Evolutionary conservation across 2,329 filamentous ascomycete species (phyloP).

Genomic region (Talaromyces sp.): DNA sequence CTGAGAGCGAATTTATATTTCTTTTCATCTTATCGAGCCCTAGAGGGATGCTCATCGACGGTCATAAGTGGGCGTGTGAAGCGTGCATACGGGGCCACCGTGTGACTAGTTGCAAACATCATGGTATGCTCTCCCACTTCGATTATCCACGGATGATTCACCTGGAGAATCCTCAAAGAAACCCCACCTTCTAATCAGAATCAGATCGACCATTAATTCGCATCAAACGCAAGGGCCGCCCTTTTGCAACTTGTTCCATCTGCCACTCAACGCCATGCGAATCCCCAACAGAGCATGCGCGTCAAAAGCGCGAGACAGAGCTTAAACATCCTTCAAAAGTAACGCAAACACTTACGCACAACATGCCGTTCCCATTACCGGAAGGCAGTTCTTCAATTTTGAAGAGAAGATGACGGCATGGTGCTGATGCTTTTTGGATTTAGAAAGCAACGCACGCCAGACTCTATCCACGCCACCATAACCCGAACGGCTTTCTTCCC

Average conservation of each 20-base stretch:
- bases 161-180: background rate
- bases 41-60: conserved; percentile 74
- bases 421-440: conserved; percentile 19
- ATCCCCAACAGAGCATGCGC: conserved; percentile 85
- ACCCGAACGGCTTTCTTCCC: conserved; percentile 24
- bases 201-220: conserved; percentile 86
- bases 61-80: conserved; percentile 96
- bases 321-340: conserved; percentile 36
- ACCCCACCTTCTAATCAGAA: background rate
- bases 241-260: conserved; percentile 92
- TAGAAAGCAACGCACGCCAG: conserved; percentile 29
- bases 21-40: conserved; percentile 21
- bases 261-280: conserved; percentile 85
- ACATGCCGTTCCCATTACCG: conserved; percentile 10
- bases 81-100: conserved; percentile 95
- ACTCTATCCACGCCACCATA: conserved; percentile 25
- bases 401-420: conserved; percentile 18
- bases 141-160: background rate
- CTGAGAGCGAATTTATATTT: background rate
- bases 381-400: conserved; percentile 17
- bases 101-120: conserved; percentile 94
- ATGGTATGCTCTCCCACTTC: conserved; percentile 58
- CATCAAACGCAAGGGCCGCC: conserved; percentile 95
- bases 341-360: conserved; percentile 26
- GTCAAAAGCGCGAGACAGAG: conserved; percentile 48